phyloP scores from a whole-genome alignment of 2,329 filamentous ascomycete genomes.

The Mollisiaceae sp. region DNA sequence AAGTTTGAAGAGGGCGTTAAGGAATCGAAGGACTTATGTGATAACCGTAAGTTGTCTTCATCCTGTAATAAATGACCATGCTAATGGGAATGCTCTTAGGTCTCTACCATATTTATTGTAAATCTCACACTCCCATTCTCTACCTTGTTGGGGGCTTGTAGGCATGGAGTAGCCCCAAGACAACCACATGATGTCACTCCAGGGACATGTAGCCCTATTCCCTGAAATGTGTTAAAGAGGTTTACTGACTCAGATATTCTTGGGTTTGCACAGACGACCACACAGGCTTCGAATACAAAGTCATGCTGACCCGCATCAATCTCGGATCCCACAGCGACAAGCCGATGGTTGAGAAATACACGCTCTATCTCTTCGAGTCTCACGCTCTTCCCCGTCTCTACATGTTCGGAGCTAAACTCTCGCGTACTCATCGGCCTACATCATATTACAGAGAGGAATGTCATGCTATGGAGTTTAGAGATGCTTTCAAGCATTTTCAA shows the following conservation, averaged over 20 bases:
- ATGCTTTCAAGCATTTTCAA: constrained; percentile 57
- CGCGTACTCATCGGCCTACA: constrained; percentile 40
- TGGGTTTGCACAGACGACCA: constrained; percentile 5
- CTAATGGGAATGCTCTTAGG: constrained; percentile 45
- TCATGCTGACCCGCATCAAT: constrained; percentile 62
- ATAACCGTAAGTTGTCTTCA: constrained; percentile 51
- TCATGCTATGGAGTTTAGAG: constrained; percentile 49
- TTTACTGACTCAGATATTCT: too few relatives aligned
- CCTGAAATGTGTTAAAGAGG: too few relatives aligned
- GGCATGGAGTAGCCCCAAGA: too few relatives aligned
- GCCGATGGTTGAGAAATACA: neutral
- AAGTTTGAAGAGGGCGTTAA: constrained; percentile 42
- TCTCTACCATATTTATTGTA: constrained; percentile 68
- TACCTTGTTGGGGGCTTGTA: too few relatives aligned
- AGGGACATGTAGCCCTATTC: constrained; percentile 8
- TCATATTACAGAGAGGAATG: constrained; percentile 45
- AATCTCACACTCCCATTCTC: constrained; percentile 43
- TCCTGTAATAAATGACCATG: too few relatives aligned
- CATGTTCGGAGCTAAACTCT: constrained; percentile 59
- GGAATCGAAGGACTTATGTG: constrained; percentile 50
- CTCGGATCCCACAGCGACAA: constrained; percentile 28
- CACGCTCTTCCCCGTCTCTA: constrained; percentile 64
- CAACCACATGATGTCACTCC: too few relatives aligned
- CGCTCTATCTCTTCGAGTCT: constrained; percentile 70
- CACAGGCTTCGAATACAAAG: constrained; percentile 66